A percentile compares a stretch with the other conserved stretches of the same genome.
Evolutionary conservation across 768 basidiomycete genomes (phyloP).

Genomic region (Termitomyces sp.): DNA sequence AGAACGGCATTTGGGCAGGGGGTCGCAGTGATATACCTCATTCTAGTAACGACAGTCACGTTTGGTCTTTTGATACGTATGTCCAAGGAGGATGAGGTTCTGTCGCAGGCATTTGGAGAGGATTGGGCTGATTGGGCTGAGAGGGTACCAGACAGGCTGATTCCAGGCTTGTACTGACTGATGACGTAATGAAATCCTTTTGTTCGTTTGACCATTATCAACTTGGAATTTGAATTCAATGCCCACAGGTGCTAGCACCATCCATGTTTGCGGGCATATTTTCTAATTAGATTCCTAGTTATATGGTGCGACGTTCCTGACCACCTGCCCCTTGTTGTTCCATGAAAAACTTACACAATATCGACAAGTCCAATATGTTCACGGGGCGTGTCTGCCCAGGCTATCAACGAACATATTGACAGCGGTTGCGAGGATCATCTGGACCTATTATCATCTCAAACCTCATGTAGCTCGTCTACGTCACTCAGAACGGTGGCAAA

Average conservation of each 20-base stretch:
- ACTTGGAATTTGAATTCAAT: not conserved
- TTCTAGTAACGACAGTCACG: conserved; percentile 27
- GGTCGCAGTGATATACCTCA: conserved; percentile 21
- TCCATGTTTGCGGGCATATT: not conserved
- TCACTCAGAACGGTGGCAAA: conserved; percentile 7
- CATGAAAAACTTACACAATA: not conserved
- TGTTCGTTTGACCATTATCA: not conserved
- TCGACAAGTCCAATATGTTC: conserved; percentile 46
- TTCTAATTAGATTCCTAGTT: conserved; percentile 11
- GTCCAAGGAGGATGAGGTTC: conserved; percentile 40
- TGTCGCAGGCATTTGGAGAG: conserved; percentile 36
- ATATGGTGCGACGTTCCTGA: conserved; percentile 11
- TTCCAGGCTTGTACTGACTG: conserved; percentile 47
- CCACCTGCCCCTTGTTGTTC: not conserved
- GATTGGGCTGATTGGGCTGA: conserved; percentile 42
- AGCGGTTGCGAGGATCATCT: conserved; percentile 32
- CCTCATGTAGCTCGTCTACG: conserved; percentile 7
- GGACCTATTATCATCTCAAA: conserved; percentile 7
- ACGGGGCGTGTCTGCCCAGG: conserved; percentile 30
- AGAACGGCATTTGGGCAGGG: conserved; percentile 27
- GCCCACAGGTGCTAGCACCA: conserved; percentile 4
- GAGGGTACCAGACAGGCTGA: conserved; percentile 42
- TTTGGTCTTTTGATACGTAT: conserved; percentile 36
- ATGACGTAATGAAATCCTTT: conserved; percentile 6
- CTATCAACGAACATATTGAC: conserved; percentile 54